Evolutionary conservation across 192 early-diverging fungal genomes (phyloP), one percentile per base, ranked within the genome.

Genomic region (Lobosporangium transversale): DNA sequence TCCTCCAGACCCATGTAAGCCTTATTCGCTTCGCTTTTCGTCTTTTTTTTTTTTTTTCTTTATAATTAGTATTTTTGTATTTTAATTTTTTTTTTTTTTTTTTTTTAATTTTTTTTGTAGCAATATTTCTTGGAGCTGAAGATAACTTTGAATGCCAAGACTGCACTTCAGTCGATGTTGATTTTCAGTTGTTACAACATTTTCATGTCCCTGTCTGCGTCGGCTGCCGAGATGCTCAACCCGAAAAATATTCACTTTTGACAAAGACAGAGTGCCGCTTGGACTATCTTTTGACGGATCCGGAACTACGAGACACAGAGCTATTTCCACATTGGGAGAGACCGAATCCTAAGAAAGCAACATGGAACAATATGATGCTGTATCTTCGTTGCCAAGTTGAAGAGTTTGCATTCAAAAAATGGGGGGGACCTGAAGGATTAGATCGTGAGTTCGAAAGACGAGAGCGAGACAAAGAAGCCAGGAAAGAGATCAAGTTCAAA

Each of bases 301-400:
- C 89, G 11, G 96, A 98, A 82, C 81, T 98, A n/a, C 82, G 89
- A 8, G 96, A 97, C 74, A 70, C 74, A 5, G 86, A 88, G 18
- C 66, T 89, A 40, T 85, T 99, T 26, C 93, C 94, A 0, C 83
- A 85, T 44, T 96, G 94, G 92, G 87, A 91, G 33, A 90, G 92
- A 63, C 90, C 95, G 29, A 99, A 99, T 68, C 97, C 97, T 27
- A 93, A 92, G 66, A 98, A 97, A 64, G 87, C 92, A 0, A 96
- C 94, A 2, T 99, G 95, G 89, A 94, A 94, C 82, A 95, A 95
- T 80, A 99, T 99, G 97, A 88, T 95, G 75, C 81, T 99, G 20
- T 99, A 94, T 60, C 82, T 97, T 20, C 85, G 96, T 17, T 81
- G 83, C 59, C 91, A 94, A 70, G 92, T 98, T 5, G 98, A 99